A percentile compares a stretch with the other conserved stretches of the same genome.
Evolutionary conservation across 768 basidiomycete species (phyloP).

Genomic region (Neoboletus magnificus): DNA sequence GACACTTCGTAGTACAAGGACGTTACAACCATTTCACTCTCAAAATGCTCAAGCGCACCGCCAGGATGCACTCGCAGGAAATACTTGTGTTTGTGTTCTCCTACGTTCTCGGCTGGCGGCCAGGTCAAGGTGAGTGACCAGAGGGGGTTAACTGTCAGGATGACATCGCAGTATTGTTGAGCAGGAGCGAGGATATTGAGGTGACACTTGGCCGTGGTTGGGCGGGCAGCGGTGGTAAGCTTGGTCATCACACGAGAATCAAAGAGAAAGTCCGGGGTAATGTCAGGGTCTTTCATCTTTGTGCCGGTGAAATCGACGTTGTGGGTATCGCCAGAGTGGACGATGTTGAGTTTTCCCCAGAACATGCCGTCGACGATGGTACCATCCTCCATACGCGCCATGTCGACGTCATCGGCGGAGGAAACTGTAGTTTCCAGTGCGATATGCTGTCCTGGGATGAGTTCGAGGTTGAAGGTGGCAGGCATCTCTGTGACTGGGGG

Average conservation of each 20-base stretch:
- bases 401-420: constrained; percentile 80
- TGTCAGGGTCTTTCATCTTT: constrained; percentile 60
- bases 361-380: constrained; percentile 82
- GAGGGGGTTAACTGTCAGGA: constrained; percentile 62
- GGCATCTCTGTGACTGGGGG: constrained; percentile 85
- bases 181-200: constrained; percentile 70
- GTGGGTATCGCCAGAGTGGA: constrained; percentile 75
- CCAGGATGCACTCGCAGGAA: constrained; percentile 82
- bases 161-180: constrained; percentile 78
- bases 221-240: constrained; percentile 70
- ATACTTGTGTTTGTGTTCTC: constrained; percentile 74
- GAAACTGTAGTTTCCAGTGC: constrained; percentile 75
- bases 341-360: constrained; percentile 84
- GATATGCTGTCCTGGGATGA: constrained; percentile 73
- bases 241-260: constrained; percentile 77
- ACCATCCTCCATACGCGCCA: constrained; percentile 90
- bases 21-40: constrained; percentile 75
- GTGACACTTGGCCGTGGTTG: constrained; percentile 72
- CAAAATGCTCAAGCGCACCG: constrained; percentile 84
- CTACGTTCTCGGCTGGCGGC: constrained; percentile 70
- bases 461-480: constrained; percentile 78
- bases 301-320: constrained; percentile 82
- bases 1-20: constrained; percentile 83
- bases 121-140: constrained; percentile 78
- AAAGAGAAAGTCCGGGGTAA: constrained; percentile 65